Evolutionary conservation across 805 yeast species (phyloP), one percentile per base, ranked within the genome.

Genomic region (Scheffersomyces amazonensis): DNA sequence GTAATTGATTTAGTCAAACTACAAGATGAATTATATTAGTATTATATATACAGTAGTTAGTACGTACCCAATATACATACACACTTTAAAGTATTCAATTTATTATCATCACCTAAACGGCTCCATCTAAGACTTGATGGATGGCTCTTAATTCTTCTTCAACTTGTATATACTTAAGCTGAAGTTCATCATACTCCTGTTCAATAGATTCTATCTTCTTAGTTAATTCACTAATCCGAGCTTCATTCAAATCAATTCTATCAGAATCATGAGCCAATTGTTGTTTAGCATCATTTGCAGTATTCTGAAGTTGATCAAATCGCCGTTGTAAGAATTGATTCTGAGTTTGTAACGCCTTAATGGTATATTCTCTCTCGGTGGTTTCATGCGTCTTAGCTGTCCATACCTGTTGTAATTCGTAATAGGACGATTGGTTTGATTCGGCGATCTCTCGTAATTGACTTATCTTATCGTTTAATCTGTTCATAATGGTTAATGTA

Each of bases 341-440:
- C 40, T 48, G 46, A 36, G 31, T 44, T 3, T 39, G 29, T 5
- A 47, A 32, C 7, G 44, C 13, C 9, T 16, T 32, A 27, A 31
- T 21, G 35, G 31, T 21, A 32, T 43, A 42, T 35, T 49, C 53
- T 38, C 46, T 49, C 19, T 41, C 43, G n/a, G 39, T 43, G 28
- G 40, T 30, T 31, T 42, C 37, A 25, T 46, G 31, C 31, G 43
- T 34, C 30, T 39, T 34, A 12, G 19, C 24, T 8, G 37, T 37
- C 15, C 32, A 40, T 7, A 31, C 17, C 11, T 21, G 18, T 32
- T 49, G 45, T 31, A 49, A 37, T 28, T 45, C 48, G 22, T 37
- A 44, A 39, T 43, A 49, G 15, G 29, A 18, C 11, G 43, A 29
- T 28, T 49, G 34, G 15, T 42, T 32, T n/a, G 35, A 38, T 11